Conservation (phyloP, 495 filamentous ascomycete species). For the Pseudevernia furfuracea region DNA sequence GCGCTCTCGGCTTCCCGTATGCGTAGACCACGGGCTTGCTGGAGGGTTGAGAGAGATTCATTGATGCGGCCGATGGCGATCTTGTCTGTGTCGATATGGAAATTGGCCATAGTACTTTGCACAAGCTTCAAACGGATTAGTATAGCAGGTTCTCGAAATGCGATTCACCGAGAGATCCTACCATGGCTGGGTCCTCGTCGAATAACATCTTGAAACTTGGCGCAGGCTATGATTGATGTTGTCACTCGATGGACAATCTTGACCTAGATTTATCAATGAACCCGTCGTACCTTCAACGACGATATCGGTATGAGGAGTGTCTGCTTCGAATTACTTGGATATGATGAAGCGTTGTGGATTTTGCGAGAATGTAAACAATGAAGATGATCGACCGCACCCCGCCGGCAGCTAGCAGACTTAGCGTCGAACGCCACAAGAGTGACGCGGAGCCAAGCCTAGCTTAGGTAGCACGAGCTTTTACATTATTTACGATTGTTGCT, state of each 20-base stretch:
- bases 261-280: background rate
- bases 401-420: conserved; percentile 9
- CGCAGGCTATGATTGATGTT: background rate
- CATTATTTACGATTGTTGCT: background rate
- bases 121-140: conserved; percentile 57
- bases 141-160: conserved; percentile 15
- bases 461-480: background rate
- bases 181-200: conserved; percentile 86
- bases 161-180: conserved; percentile 36
- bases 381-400: conserved; percentile 14
- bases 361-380: conserved; percentile 20
- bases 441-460: background rate
- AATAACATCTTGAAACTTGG: conserved; percentile 69
- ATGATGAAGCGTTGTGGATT: background rate
- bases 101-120: conserved; percentile 80
- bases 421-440: background rate
- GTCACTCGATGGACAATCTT: background rate
- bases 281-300: background rate
- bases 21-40: conserved; percentile 68
- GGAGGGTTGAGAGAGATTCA: conserved; percentile 69
- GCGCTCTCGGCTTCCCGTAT: conserved; percentile 62
- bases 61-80: conserved; percentile 77
- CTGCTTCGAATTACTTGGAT: background rate
- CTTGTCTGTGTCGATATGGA: conserved; percentile 86
- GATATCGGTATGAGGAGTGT: background rate